Percentiles rank a stretch among this genome's conserved stretches.
Evolutionary conservation across 306 rosid genomes (phyloP).

Genomic region (Glycyrrhiza uralensis): DNA sequence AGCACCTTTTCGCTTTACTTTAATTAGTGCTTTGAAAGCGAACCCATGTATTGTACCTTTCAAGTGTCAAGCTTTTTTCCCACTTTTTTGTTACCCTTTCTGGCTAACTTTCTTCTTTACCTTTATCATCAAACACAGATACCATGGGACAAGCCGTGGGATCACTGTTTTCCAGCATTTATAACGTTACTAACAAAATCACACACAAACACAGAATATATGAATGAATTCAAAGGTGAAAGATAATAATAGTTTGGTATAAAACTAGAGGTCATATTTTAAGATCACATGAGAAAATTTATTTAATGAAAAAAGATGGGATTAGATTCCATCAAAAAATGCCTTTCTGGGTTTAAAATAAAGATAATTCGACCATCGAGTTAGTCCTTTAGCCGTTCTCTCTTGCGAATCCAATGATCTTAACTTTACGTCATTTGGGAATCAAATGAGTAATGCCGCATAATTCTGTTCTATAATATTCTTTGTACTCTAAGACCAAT

Average conservation of each 20-base stretch:
- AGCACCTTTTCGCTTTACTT: not conserved
- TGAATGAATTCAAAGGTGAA: not conserved
- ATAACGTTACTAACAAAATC: not conserved
- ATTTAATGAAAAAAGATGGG: not conserved
- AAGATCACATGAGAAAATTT: not conserved
- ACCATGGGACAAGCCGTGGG: constrained; percentile 20
- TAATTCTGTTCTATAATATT: constrained; percentile 8
- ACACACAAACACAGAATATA: not conserved
- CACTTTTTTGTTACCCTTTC: constrained; percentile 9
- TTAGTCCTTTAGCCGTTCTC: no score
- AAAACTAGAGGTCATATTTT: not conserved
- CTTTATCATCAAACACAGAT: constrained; percentile 25
- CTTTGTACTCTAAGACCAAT: not conserved
- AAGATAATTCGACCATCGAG: not conserved
- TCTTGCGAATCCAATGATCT: not conserved
- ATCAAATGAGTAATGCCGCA: not conserved
- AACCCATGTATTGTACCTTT: constrained; percentile 22
- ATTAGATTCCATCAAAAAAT: constrained; percentile 16
- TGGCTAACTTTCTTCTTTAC: constrained; percentile 1
- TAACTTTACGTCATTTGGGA: constrained; percentile 19
- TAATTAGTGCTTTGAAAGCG: constrained; percentile 11
- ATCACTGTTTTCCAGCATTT: constrained; percentile 15
- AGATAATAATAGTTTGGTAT: not conserved
- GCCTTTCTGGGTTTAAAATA: not conserved
- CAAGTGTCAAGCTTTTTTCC: not conserved